A percentile compares a stretch with the other conserved stretches of the same genome.
phyloP scores from a whole-genome alignment of 108 stramenopile species.

The Skeletonema costatum region DNA sequence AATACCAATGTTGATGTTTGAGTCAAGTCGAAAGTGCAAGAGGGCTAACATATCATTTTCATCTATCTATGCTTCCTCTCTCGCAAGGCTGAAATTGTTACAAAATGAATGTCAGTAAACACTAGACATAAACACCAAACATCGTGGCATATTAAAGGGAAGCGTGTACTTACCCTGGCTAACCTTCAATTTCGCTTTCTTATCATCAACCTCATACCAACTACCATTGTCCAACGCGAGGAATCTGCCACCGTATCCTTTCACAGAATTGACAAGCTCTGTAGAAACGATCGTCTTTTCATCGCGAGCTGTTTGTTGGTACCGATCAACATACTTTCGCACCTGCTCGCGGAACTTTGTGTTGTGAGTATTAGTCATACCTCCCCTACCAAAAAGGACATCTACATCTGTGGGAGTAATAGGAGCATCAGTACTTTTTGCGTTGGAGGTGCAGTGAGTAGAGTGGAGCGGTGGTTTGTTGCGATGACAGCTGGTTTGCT shows the following conservation, averaged over 20 bases:
- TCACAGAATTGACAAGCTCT: conserved; percentile 55
- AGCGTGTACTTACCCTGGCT: conserved; percentile 8
- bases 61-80: too few relatives aligned
- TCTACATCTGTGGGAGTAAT: conserved; percentile 29
- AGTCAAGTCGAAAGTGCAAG: too few relatives aligned
- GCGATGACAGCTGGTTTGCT: too few relatives aligned
- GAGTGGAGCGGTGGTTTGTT: neutral
- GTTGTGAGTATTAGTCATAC: conserved; percentile 85
- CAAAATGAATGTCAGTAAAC: too few relatives aligned
- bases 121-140: neutral
- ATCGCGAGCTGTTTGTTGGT: conserved; percentile 53
- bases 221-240: conserved; percentile 48
- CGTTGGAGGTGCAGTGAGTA: neutral
- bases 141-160: neutral
- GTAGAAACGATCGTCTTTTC: conserved; percentile 76
- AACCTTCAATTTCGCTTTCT: conserved; percentile 47
- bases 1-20: too few relatives aligned
- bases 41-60: too few relatives aligned
- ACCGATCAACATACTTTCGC: conserved; percentile 8
- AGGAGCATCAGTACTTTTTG: neutral
- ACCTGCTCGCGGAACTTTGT: conserved; percentile 79
- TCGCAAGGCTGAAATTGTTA: too few relatives aligned
- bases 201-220: conserved; percentile 84
- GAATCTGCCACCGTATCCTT: conserved; percentile 61
- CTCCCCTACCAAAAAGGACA: conserved; percentile 69